Evolutionary conservation across 768 basidiomycete genomes (phyloP).

Genomic region (Hemileccinum impolitum): DNA sequence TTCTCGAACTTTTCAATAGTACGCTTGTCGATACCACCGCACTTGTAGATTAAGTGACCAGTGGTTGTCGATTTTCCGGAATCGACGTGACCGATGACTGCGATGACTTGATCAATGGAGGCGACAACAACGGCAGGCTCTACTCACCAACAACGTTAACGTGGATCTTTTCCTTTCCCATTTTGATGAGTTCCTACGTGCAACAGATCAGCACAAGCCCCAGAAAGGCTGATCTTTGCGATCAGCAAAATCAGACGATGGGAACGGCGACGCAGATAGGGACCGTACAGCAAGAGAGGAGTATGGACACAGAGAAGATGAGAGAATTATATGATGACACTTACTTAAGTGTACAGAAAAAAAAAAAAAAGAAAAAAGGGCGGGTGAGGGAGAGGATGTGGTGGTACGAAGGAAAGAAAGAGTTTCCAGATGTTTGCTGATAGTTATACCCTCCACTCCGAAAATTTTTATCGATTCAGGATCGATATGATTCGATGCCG

Average conservation of each 20-base stretch:
- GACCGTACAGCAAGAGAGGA: constrained; percentile 12
- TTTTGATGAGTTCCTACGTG: constrained; percentile 57
- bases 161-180: constrained; percentile 96
- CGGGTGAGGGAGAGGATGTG: constrained; percentile 30
- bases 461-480: constrained; percentile 65
- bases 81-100: constrained; percentile 99
- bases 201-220: constrained; percentile 12
- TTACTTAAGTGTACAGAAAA: constrained; percentile 43
- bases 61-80: constrained; percentile 99
- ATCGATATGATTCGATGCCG: constrained; percentile 53
- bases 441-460: constrained; percentile 55
- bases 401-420: constrained; percentile 37
- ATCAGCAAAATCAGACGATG: constrained; percentile 21
- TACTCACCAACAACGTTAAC: constrained; percentile 94
- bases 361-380: constrained; percentile 35
- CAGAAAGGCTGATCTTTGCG: constrained; percentile 16
- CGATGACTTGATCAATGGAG: constrained; percentile 29
- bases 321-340: constrained; percentile 21
- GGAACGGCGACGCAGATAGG: constrained; percentile 16
- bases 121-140: constrained; percentile 15
- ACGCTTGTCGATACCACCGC: constrained; percentile 99
- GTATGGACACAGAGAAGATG: constrained; percentile 18
- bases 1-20: constrained; percentile 99
- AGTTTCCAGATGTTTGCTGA: constrained; percentile 43
- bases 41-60: constrained; percentile 99